Conservation (phyloP, 441 rosid genomes). For the California macrophylla region DNA sequence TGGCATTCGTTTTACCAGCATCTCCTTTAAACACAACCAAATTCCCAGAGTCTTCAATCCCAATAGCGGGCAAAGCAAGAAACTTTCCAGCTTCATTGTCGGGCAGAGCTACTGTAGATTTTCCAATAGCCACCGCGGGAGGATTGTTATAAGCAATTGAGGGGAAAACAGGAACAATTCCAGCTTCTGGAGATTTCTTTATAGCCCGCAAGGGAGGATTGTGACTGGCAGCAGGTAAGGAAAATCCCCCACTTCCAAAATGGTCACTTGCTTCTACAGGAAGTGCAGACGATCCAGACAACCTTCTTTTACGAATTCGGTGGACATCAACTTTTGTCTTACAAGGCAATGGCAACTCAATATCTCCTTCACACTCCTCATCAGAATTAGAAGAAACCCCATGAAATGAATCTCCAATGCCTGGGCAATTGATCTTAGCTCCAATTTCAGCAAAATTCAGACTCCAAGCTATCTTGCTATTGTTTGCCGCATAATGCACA, state of each 20-base stretch:
- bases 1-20: conserved; percentile 14
- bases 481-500: conserved; percentile 49
- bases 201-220: conserved; percentile 19
- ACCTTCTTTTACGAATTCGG: conserved; percentile 40
- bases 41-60: conserved; percentile 23
- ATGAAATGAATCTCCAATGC: conserved; percentile 20
- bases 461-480: conserved; percentile 65
- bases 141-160: not conserved
- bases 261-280: conserved; percentile 23
- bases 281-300: conserved; percentile 29
- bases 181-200: not conserved
- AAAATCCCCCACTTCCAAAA: conserved; percentile 28
- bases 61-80: conserved; percentile 47
- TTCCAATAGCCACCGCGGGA: conserved; percentile 16
- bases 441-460: conserved; percentile 65
- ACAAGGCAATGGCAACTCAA: conserved; percentile 40
- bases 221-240: conserved; percentile 32
- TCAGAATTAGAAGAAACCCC: conserved; percentile 24
- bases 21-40: conserved; percentile 24
- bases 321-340: conserved; percentile 39
- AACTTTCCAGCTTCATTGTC: conserved; percentile 21
- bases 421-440: conserved; percentile 60
- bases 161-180: not conserved
- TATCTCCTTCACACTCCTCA: conserved; percentile 22
- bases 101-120: conserved; percentile 39